phyloP scores from a whole-genome alignment of 495 filamentous ascomycete genomes.

The Lichina pygmaea region DNA sequence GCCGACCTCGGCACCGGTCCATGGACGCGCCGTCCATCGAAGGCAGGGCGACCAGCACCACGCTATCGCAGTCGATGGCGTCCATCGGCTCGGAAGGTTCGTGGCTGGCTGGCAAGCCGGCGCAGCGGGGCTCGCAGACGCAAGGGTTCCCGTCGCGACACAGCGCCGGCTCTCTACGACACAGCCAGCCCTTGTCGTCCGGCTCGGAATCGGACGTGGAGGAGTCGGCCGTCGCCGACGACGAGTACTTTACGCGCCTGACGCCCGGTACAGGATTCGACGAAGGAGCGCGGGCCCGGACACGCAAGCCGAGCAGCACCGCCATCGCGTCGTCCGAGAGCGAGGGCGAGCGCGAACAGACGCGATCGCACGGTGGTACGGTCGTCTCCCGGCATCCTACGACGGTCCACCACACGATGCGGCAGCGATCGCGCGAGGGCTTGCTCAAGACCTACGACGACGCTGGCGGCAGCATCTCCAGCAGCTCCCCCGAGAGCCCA shows the following conservation, averaged over 20 bases:
- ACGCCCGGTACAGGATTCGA: slow-evolving; percentile 15
- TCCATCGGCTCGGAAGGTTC: slow-evolving; percentile 80
- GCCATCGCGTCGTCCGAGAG: slow-evolving; percentile 11
- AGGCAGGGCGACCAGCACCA: slow-evolving; percentile 10
- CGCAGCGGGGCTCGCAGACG: slow-evolving; percentile 23
- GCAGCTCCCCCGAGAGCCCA: too few species aligned
- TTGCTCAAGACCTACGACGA: slow-evolving; percentile 21
- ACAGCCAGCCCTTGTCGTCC: slow-evolving; percentile 16
- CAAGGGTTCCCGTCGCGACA: slow-evolving; percentile 17
- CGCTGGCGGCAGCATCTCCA: too few species aligned
- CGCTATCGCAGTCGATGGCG: slow-evolving; percentile 46
- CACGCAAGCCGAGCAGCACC: slow-evolving; percentile 15
- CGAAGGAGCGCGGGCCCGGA: slow-evolving; percentile 7
- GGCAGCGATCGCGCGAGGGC: slow-evolving; percentile 39
- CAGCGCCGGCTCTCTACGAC: slow-evolving; percentile 19
- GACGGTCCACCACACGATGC: slow-evolving; percentile 21
- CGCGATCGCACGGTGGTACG: slow-evolving; percentile 19
- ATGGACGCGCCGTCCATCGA: slow-evolving; percentile 10
- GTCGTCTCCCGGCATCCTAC: slow-evolving; percentile 26
- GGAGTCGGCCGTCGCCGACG: slow-evolving; percentile 33
- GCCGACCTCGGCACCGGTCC: slow-evolving; percentile 6
- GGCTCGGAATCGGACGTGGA: slow-evolving; percentile 18
- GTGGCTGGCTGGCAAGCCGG: slow-evolving; percentile 57
- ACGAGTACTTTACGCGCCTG: slow-evolving; percentile 33
- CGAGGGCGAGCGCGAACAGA: slow-evolving; percentile 5